These are phyloP conservation scores for Teratosphaeria viscida DNA, from an alignment of 2,329 filamentous ascomycete species.

Conservation along the genomic window DNA sequence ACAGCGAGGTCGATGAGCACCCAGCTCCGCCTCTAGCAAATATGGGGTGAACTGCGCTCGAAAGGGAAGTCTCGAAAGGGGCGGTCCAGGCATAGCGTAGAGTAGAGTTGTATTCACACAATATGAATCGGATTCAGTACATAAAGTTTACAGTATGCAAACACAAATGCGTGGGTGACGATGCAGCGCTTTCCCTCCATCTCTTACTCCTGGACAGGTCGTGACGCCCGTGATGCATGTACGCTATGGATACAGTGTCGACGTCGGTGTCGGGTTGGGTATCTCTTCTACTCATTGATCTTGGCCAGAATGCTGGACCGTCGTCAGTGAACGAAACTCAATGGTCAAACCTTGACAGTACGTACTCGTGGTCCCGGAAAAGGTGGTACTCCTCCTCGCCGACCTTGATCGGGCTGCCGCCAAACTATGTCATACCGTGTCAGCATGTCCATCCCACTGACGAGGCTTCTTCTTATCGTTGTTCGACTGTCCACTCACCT, in stretches of 20 bases:
- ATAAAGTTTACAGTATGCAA: conserved; percentile 5
- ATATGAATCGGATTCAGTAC: conserved; percentile 1
- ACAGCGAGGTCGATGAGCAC: too few relatives aligned
- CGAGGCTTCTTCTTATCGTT: not conserved
- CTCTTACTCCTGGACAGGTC: not conserved
- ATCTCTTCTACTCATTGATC: conserved; percentile 73
- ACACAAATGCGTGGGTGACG: conserved; percentile 6
- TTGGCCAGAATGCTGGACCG: conserved; percentile 77
- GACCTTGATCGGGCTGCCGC: conserved; percentile 90
- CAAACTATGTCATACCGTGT: conserved; percentile 51
- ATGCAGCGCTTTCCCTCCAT: conserved; percentile 2
- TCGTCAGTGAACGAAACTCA: conserved; percentile 10
- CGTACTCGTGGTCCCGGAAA: conserved; percentile 97
- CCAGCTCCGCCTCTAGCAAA: too few relatives aligned
- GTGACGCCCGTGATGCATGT: not conserved
- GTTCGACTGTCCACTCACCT: conserved; percentile 44
- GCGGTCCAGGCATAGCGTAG: not conserved
- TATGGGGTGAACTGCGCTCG: too few relatives aligned
- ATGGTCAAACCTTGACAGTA: conserved; percentile 19
- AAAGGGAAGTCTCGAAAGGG: too few relatives aligned
- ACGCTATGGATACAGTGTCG: conserved; percentile 16
- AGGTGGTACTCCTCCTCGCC: conserved; percentile 93
- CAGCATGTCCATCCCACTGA: conserved; percentile 10
- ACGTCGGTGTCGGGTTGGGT: not conserved
- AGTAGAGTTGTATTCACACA: conserved; percentile 14